Conservation (phyloP, 1,284 basidiomycete species). For the Gymnopus androsaceus region DNA sequence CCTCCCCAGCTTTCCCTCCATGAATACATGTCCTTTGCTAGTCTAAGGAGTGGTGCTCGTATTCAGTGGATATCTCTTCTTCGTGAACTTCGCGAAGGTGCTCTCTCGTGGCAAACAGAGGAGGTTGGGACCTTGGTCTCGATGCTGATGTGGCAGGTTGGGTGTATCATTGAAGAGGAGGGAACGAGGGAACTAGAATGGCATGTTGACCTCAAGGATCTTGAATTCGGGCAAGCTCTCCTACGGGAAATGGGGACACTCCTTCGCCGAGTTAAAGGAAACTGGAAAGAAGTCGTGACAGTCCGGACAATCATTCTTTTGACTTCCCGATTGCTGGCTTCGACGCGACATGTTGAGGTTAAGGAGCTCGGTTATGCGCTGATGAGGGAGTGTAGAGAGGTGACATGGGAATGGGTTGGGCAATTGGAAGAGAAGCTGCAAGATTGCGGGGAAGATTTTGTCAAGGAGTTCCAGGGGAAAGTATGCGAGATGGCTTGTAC, state of each 20-base stretch:
- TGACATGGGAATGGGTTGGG: not conserved
- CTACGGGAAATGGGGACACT: constrained; percentile 35
- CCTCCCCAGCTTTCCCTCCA: constrained; percentile 39
- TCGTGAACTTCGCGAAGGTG: constrained; percentile 38
- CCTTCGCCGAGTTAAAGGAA: constrained; percentile 32
- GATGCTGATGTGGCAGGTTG: constrained; percentile 44
- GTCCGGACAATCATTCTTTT: constrained; percentile 40
- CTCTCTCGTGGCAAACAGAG: constrained; percentile 36
- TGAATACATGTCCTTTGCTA: constrained; percentile 45
- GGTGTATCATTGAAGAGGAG: not conserved
- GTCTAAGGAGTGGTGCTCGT: constrained; percentile 41
- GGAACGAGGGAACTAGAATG: constrained; percentile 21
- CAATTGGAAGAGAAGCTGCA: not conserved
- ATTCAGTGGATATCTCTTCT: constrained; percentile 54
- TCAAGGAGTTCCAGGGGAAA: constrained; percentile 25
- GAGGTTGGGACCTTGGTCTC: constrained; percentile 42
- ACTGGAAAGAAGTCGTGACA: constrained; percentile 44
- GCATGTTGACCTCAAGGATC: constrained; percentile 35
- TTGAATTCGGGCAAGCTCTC: constrained; percentile 35
- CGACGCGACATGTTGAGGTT: constrained; percentile 12
- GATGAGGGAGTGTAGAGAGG: not conserved
- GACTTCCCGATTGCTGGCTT: constrained; percentile 35
- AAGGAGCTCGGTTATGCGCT: not conserved
- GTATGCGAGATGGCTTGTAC: constrained; percentile 37
- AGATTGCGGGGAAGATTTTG: constrained; percentile 20